Evolutionary conservation across 1,284 basidiomycete genomes (phyloP), one percentile per base, ranked within the genome.

Genomic region (Leccinum solheimii): DNA sequence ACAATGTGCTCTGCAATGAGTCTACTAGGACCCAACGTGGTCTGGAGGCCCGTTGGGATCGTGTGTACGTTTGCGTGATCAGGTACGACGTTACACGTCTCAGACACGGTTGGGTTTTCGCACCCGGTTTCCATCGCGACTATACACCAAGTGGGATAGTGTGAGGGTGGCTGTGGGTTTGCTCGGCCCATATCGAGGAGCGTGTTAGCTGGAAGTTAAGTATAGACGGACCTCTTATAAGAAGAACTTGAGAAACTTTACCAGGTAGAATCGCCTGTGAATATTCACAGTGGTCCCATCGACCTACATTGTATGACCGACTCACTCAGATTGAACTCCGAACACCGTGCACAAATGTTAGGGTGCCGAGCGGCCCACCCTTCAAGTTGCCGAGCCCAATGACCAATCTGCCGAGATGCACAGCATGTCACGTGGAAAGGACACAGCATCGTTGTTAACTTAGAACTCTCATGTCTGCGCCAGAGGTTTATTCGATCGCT

Each of bases 401-500:
- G 30, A 30, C 30, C 30, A 30, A 34, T 38, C 8, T n/a, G 11
- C 16, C 38, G 8, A 40, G 38, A 4, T 16, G 38, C 38, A n/a
- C 16, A n/a, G 32, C 32, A 34, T 43, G 10, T 43, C 36, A 45
- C 43, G 43, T 45, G 43, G 21, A 6, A 45, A 13, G 43, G 43
- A 36, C 34, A 34, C 30, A 32, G 30, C 30, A 34, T 1, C 13
- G 34, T 36, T 36, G 34, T 45, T 45, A 45, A 21, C 43, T 45
- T 45, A 19, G 10, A 45, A 21, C 43, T 56, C 34, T 36, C 13
- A 95, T 95, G 93, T 80, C 90, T 61, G 71, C 79, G 52, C 90
- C 91, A 52, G 87, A 95, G 81, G 81, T 93, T 23, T 89, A 86
- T 76, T 86, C 86, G 62, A 85, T 99, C 59, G 85, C 91, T 34